These are phyloP conservation scores for Piloderma croceum DNA, from an alignment of 768 basidiomycete species.

Conservation along the genomic window DNA sequence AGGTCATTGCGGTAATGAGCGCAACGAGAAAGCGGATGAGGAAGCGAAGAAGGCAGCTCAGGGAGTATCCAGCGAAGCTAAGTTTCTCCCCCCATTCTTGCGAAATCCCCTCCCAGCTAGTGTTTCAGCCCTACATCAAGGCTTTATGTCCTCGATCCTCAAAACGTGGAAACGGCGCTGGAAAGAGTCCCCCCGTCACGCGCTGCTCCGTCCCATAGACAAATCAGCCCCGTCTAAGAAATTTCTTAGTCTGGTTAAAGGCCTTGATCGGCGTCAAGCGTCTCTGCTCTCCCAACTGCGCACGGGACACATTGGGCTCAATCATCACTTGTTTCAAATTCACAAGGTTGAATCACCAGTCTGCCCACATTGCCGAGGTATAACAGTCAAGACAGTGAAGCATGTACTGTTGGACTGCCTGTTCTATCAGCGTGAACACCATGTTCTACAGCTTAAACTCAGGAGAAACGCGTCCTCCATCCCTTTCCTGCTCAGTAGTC, in stretches of 20 bases:
- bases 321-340: slow-evolving; percentile 13
- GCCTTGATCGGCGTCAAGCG: slow-evolving; percentile 4
- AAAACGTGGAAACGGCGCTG: slow-evolving; percentile 1
- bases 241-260: slow-evolving; percentile 3
- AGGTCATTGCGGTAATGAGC: slow-evolving; percentile 15
- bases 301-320: slow-evolving; percentile 14
- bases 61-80: neutral
- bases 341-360: slow-evolving; percentile 6
- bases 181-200: neutral
- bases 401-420: no score
- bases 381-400: no score
- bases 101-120: neutral
- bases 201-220: slow-evolving; percentile 3
- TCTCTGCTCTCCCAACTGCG: slow-evolving; percentile 11
- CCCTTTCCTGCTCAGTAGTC: no score
- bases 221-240: neutral
- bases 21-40: slow-evolving; percentile 17
- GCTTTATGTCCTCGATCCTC: neutral
- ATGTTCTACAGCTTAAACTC: no score
- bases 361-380: slow-evolving; percentile 14
- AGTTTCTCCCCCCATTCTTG: neutral
- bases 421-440: no score
- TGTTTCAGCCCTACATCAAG: no score
- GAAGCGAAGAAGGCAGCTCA: slow-evolving; percentile 14
- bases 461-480: no score